Percentiles rank a stretch among this genome's conserved stretches.
Evolutionary conservation across 1,284 basidiomycete genomes (phyloP).

Genomic region (Cryptococcus maquisensis): DNA sequence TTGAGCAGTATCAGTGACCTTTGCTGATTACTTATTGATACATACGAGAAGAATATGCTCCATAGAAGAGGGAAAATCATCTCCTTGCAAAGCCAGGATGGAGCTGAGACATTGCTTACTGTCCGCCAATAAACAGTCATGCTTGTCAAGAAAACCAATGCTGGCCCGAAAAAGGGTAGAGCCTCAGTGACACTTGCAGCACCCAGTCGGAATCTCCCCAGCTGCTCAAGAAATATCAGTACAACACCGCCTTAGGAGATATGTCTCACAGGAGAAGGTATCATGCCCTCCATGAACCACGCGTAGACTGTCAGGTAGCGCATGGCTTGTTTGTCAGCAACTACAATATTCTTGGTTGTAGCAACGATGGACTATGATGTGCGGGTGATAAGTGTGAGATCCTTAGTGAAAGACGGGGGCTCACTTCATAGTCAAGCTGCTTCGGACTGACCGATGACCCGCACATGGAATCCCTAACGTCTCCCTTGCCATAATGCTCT

Average conservation of each 20-base stretch:
- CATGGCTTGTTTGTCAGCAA: neutral
- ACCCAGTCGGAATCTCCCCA: conserved; percentile 2
- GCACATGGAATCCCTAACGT: neutral
- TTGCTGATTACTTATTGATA: neutral
- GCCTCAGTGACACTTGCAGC: neutral
- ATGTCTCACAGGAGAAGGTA: conserved; percentile 11
- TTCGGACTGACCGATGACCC: neutral
- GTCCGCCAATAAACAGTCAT: neutral
- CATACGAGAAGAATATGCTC: conserved; percentile 6
- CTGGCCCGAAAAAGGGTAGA: conserved; percentile 2
- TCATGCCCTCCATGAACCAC: conserved; percentile 11
- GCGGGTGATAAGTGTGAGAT: neutral
- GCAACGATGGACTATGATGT: neutral
- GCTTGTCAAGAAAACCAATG: conserved; percentile 1
- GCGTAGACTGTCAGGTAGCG: conserved; percentile 5
- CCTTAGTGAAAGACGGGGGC: neutral
- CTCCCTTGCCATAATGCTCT: neutral
- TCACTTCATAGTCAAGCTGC: conserved; percentile 9
- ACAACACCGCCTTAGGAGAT: neutral
- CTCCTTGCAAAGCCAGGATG: conserved; percentile 4
- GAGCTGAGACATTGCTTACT: neutral
- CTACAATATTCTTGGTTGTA: neutral
- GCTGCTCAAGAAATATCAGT: neutral
- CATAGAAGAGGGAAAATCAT: conserved; percentile 6
- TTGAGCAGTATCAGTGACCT: neutral